Evolutionary conservation across 805 yeast genomes (phyloP), one percentile per base, ranked within the genome.

Genomic region (Dipodascus albidus): DNA sequence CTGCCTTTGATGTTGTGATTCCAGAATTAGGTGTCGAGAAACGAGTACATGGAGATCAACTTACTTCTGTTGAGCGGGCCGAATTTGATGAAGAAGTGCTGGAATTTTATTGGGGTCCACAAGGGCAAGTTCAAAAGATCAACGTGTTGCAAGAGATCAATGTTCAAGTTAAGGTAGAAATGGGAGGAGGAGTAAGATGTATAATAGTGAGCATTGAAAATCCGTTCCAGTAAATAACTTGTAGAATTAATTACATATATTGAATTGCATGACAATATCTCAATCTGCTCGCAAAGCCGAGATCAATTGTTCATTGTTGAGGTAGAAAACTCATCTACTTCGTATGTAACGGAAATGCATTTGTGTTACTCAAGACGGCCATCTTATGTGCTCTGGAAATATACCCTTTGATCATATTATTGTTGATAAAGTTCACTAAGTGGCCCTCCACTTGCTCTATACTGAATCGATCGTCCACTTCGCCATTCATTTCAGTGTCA

Each of bases 11-110:
- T 67, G 91, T 90, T 2, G 80, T 85, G 59, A 74, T 90, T 57
- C 96, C 96, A 1, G 96, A 88, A 59, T 85, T 90, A 70, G 97
- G 97, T 48, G 85, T 90, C 61, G 97, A 90, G 66, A 90, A 90
- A 69, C 77, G 97, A 63, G 96, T 90, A 21, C 99, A 93, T 64
- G 97, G 98, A 23, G 99, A 93, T 69, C 98, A 93, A 70, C 74
- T 93, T 53, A 6, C 20, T 6, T 98, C 98, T 9, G 74, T 91
- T 57, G 80, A 80, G 22, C 90, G 89, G 67, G 98, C 97, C 3
- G 98, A 93, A 67, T 93, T 85, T 66, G 90, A 87, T 66, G 85
- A 83, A 64, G 62, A 65, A 17, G 70, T 81, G 8, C 74, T 91
- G 62, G 96, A 91, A 65, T 72, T 91, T 50, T 88, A 79, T 64